phyloP scores from a whole-genome alignment of 768 basidiomycete species.

The Pluteus cervinus region DNA sequence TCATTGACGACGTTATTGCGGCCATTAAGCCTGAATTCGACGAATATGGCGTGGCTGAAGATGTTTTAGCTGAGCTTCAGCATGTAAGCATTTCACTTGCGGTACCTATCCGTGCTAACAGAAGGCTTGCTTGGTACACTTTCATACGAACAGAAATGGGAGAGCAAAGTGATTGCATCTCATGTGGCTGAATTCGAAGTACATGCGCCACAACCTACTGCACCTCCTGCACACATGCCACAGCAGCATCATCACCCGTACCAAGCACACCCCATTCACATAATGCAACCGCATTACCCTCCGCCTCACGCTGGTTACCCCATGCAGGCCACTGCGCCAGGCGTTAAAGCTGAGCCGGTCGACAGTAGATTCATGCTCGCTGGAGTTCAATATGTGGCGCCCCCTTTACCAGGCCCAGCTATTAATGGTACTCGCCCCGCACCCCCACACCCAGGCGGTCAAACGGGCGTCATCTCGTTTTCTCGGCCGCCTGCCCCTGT shows the following conservation, averaged over 20 bases:
- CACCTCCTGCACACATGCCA: constrained; percentile 30
- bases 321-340: constrained; percentile 33
- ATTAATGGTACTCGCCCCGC: constrained; percentile 41
- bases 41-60: constrained; percentile 90
- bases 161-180: constrained; percentile 88
- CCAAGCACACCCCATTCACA: constrained; percentile 57
- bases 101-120: constrained; percentile 9
- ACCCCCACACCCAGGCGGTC: constrained; percentile 48
- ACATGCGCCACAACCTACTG: constrained; percentile 31
- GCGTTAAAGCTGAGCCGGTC: constrained; percentile 70
- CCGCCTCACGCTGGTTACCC: constrained; percentile 45
- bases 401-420: constrained; percentile 61
- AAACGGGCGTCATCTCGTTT: constrained; percentile 55
- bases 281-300: constrained; percentile 56
- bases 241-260: constrained; percentile 46
- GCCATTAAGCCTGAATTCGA: constrained; percentile 92
- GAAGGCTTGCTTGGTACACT: constrained; percentile 7
- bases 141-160: constrained; percentile 77
- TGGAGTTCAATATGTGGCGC: constrained; percentile 45
- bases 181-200: constrained; percentile 94
- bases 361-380: constrained; percentile 64
- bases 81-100: constrained; percentile 52
- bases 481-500: constrained; percentile 19
- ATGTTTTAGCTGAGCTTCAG: constrained; percentile 84
- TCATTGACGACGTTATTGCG: constrained; percentile 95